Percentiles rank a stretch among this genome's conserved stretches.
Evolutionary conservation across 2,329 filamentous ascomycete species (phyloP).

Genomic region (Colletotrichum sp.): DNA sequence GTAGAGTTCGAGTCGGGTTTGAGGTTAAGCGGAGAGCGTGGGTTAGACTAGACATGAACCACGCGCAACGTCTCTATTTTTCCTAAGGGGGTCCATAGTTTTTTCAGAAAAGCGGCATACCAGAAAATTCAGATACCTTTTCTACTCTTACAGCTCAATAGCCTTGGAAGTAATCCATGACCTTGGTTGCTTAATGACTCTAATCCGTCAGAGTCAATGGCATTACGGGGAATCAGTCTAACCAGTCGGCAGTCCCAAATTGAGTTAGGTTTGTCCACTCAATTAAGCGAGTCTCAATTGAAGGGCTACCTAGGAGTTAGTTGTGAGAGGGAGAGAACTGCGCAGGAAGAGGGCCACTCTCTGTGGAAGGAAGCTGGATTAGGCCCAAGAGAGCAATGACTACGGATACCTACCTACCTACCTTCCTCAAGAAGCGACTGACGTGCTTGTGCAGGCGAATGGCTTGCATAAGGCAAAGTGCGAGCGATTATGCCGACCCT

Average conservation of each 20-base stretch:
- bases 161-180: not conserved
- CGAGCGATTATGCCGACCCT: not conserved
- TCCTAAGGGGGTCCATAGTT: not conserved
- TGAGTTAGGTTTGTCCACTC: not conserved
- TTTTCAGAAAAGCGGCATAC: conserved; percentile 4
- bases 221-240: not conserved
- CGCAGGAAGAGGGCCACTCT: not conserved
- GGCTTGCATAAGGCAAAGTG: not conserved
- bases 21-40: not conserved
- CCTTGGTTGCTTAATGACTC: not conserved
- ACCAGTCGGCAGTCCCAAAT: not conserved
- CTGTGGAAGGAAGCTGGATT: not conserved
- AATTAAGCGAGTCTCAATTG: not conserved
- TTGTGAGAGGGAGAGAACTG: not conserved
- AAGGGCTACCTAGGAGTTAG: not conserved
- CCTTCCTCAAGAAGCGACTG: not conserved
- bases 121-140: not conserved
- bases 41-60: not conserved
- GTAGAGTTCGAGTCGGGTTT: no score
- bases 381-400: not conserved
- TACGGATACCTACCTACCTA: not conserved
- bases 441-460: not conserved
- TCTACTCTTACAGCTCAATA: not conserved
- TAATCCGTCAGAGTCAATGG: not conserved
- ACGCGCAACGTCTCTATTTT: not conserved